Base-by-base conservation (phyloP, 2,329 filamentous ascomycete genomes). In the Chaetomium sp. region DNA sequence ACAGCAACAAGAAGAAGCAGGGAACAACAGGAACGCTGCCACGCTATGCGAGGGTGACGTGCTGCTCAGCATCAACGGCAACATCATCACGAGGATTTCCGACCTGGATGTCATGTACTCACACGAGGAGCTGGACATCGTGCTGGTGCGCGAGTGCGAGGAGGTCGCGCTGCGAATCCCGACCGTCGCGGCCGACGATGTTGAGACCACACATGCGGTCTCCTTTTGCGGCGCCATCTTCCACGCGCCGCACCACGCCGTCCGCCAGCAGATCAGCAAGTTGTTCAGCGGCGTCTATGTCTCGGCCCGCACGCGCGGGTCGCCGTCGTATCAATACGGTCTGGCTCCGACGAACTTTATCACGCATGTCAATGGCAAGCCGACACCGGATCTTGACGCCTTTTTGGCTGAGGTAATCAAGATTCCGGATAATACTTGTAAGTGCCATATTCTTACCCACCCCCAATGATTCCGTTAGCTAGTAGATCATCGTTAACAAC, bases 91-190 rank as follows among this genome's bases (percentile, higher is more conserved):
- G 0, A 86, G 89, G 49, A 91, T 96, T 54, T 88, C 87, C 0
- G 91, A 99, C 71, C 81, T 99, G 44, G 94, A 99, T 69, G 79
- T 96, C 62, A 97, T 97, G 94, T 99, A 99, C 74, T 86, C 88
- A 64, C 84, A 95, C 67, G 86, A 92, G 57, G 71, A 81, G 36
- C 81, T 99, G 1, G 88, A 95, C 63, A 91, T 91, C 2, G 79
- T 91, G 55, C 87, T 99, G 61, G 85, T 99, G 32, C 87, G 94
- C 46, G 87, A 92, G 67, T 89, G 90, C 62, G 72, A 91, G 65
- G 88, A 95, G 73, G 77, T 95, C 67, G 76, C 75, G 10, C 77
- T 97, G 59, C 81, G 85, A 65, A 81, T 97, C 14, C 86, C 87
- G 0, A 99, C 94, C 0, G 90, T 96, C 0, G 82, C 89, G 0